Conservation (phyloP, 768 basidiomycete species). For the Suillus americanus region DNA sequence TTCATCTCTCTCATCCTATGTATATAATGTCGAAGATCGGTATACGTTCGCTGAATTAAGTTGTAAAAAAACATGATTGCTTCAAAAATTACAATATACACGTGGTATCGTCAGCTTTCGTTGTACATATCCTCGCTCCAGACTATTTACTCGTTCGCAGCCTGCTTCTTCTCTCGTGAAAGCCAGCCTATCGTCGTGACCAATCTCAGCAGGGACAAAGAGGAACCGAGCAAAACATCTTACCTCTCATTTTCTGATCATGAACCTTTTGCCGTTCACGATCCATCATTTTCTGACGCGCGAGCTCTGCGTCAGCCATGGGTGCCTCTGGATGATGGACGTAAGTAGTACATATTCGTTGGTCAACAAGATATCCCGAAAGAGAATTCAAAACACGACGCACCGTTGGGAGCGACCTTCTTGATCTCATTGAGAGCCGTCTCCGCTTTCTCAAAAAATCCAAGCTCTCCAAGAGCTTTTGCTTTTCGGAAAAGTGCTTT, state of each 20-base stretch:
- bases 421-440: slow-evolving; percentile 64
- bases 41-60: neutral
- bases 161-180: slow-evolving; percentile 30
- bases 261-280: slow-evolving; percentile 64
- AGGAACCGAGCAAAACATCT: neutral
- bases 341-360: neutral
- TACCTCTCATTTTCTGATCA: slow-evolving; percentile 77
- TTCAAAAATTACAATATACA: slow-evolving; percentile 6
- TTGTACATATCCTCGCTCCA: neutral
- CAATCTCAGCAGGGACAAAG: slow-evolving; percentile 1
- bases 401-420: slow-evolving; percentile 62
- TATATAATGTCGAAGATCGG: neutral
- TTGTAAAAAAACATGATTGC: neutral
- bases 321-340: slow-evolving; percentile 44
- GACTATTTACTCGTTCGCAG: neutral
- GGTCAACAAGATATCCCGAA: neutral
- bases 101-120: slow-evolving; percentile 20
- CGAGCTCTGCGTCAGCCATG: slow-evolving; percentile 63
- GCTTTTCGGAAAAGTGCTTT: slow-evolving; percentile 83
- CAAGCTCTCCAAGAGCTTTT: slow-evolving; percentile 74
- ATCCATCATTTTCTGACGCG: slow-evolving; percentile 58
- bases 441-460: slow-evolving; percentile 73
- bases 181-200: slow-evolving; percentile 27
- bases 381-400: slow-evolving; percentile 3
- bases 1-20: too few species aligned